phyloP scores from a whole-genome alignment of 208 protist genomes.

The Entamoeba invadens region DNA sequence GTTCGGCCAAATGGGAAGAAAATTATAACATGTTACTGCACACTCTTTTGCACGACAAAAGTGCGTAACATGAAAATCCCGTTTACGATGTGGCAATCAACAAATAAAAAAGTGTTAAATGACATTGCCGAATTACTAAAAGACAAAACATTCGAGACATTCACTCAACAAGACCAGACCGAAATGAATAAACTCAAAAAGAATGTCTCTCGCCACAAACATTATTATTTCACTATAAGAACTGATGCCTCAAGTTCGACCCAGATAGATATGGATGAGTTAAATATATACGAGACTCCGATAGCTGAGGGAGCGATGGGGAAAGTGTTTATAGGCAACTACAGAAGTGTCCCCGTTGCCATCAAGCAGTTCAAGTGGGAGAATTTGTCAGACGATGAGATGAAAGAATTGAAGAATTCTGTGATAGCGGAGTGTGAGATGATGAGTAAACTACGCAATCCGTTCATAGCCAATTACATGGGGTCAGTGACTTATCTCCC shows the following conservation, averaged over 20 bases:
- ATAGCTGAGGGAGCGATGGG: no score
- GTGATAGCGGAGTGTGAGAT: background rate
- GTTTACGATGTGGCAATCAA: background rate
- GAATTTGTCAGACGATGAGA: background rate
- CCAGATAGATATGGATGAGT: background rate
- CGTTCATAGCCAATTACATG: background rate
- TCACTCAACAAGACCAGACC: background rate
- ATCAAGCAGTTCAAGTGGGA: background rate
- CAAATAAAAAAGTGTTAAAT: background rate
- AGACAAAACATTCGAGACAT: background rate
- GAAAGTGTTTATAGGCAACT: no score
- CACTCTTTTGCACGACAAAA: background rate
- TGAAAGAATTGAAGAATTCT: background rate
- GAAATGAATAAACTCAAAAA: background rate
- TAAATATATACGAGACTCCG: background rate
- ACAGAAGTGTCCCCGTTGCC: background rate
- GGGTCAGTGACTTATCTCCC: no score
- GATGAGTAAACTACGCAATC: background rate
- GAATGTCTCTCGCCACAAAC: background rate
- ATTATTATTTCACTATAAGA: background rate
- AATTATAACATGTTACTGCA: background rate
- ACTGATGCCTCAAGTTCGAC: background rate
- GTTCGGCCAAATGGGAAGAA: background rate
- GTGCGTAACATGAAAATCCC: background rate
- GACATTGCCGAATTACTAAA: background rate